Base-by-base conservation (phyloP, 148 eudicot genomes). In the Polygonum maritimum region DNA sequence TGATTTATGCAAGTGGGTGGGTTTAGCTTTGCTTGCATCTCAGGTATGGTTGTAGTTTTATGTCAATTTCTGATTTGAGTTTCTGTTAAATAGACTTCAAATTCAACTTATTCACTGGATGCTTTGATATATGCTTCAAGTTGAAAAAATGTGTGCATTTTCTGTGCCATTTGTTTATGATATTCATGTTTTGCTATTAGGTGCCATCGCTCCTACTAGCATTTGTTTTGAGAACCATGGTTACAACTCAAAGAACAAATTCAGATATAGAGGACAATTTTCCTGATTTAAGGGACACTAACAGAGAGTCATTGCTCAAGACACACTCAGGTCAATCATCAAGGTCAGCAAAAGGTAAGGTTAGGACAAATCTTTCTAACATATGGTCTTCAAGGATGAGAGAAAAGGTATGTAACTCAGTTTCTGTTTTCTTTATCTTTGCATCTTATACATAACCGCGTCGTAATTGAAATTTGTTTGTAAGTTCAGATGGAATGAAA, bases 1-100 rank as follows among this genome's bases (percentile, higher is more conserved):
- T 49, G 92, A 88, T 78, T 65, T 92, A 78, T 90, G 85, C 83
- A 76, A 76, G 78, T 90, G 87, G 94, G 81, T 90, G 55, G 92
- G 97, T 79, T 86, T 90, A 76, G 69, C 83, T 78, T 81, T 90
- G 63, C 75, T 90, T 33, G 74, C 57, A 60, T 76, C 86, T 73
- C 94, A 90, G 94, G 97, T 88, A 86, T 48, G 80, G 13, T 69
- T 69, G 26, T 21, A 48, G 11, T 15, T 36, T 65, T 58, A 3
- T 10, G 31, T 57, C 26, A n/a, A 33, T 57, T 13, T 16, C n/a
- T 49, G 4, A 16, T n/a, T 49, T 4, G 5, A 49, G 65, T 58
- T 58, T 58, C 65, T 55, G 19, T 60, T 8, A 60, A 7, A 60
- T 60, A 60, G 67, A 22, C 35, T 60, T 60, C 14, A 60, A 26